These are phyloP conservation scores for Penicillium paneum DNA, from an alignment of 2,329 filamentous ascomycete genomes.

Conservation along the genomic window DNA sequence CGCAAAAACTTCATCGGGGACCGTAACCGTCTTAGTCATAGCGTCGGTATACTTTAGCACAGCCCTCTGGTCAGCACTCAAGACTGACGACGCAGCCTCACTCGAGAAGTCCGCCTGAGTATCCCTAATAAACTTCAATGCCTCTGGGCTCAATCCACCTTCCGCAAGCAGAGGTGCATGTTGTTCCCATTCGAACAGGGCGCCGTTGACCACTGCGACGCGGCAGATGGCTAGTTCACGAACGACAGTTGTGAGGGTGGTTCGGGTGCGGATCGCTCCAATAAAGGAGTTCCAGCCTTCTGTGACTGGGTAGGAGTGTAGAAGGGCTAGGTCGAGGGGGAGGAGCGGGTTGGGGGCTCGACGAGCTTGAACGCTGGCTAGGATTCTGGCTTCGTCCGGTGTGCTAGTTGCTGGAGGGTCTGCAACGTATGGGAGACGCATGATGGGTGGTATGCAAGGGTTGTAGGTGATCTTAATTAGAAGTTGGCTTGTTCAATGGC, in stretches of 20 bases:
- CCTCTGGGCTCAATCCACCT: slow-evolving; percentile 53
- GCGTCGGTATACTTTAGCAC: slow-evolving; percentile 74
- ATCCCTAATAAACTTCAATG: slow-evolving; percentile 36
- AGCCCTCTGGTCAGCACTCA: slow-evolving; percentile 63
- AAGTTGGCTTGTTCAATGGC: not conserved
- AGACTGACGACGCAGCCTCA: slow-evolving; percentile 24
- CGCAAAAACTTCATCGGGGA: slow-evolving; percentile 66
- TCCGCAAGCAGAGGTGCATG: slow-evolving; percentile 70
- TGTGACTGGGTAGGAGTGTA: slow-evolving; percentile 55
- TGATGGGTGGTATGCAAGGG: slow-evolving; percentile 23
- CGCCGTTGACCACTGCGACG: slow-evolving; percentile 74
- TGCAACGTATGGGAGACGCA: slow-evolving; percentile 55
- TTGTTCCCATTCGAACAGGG: slow-evolving; percentile 81
- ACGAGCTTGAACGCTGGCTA: slow-evolving; percentile 51
- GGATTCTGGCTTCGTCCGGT: slow-evolving; percentile 49
- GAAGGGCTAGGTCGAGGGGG: slow-evolving; percentile 52
- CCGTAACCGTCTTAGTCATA: slow-evolving; percentile 73
- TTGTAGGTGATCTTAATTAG: not conserved
- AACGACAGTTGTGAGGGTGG: slow-evolving; percentile 50
- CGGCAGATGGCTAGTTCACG: slow-evolving; percentile 78
- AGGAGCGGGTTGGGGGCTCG: slow-evolving; percentile 51
- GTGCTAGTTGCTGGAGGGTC: slow-evolving; percentile 49
- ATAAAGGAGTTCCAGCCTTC: slow-evolving; percentile 60
- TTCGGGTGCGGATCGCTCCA: slow-evolving; percentile 54
- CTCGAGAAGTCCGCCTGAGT: slow-evolving; percentile 29